A percentile compares a stretch with the other conserved stretches of the same genome.
These are phyloP conservation scores for Lasiodiplodia sp. DNA, from an alignment of 2,329 filamentous ascomycete genomes.

Conservation along the genomic window DNA sequence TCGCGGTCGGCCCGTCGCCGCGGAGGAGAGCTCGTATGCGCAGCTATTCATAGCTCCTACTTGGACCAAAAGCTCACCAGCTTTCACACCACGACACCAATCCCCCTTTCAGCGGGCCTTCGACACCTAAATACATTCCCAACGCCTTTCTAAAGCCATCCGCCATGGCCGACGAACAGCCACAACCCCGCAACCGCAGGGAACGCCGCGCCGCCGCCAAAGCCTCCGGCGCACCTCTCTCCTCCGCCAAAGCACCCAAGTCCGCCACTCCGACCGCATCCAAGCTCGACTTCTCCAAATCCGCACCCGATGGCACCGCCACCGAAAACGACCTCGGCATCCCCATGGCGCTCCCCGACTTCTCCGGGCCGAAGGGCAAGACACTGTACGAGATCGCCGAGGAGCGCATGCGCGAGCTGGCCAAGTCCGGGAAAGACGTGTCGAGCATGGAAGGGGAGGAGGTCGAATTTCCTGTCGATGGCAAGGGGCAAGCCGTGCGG, in stretches of 20 bases:
- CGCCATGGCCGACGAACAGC: constrained; percentile 15
- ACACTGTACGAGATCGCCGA: constrained; percentile 78
- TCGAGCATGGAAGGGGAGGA: constrained; percentile 24
- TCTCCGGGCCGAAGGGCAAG: constrained; percentile 61
- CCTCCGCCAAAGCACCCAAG: constrained; percentile 31
- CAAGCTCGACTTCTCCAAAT: constrained; percentile 50
- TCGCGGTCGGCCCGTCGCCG: constrained; percentile 3
- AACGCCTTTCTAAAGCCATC: neutral
- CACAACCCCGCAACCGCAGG: constrained; percentile 51
- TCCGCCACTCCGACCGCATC: constrained; percentile 35
- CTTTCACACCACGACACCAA: neutral
- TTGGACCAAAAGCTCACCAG: constrained; percentile 1
- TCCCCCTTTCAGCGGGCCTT: neutral
- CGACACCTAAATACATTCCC: neutral
- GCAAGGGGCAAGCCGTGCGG: constrained; percentile 25
- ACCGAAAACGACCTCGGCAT: constrained; percentile 45
- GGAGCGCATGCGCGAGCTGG: constrained; percentile 59
- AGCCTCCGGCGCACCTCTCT: constrained; percentile 38
- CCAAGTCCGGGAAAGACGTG: constrained; percentile 57
- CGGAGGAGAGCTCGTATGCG: neutral
- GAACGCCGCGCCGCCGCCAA: constrained; percentile 53
- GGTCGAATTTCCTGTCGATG: constrained; percentile 20
- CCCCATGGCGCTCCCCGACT: constrained; percentile 69
- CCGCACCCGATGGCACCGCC: neutral
- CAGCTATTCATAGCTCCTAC: constrained; percentile 10